Evolutionary conservation across 148 eudicot species (phyloP), one percentile per base, ranked within the genome.

Genomic region (Silene uniflora): DNA sequence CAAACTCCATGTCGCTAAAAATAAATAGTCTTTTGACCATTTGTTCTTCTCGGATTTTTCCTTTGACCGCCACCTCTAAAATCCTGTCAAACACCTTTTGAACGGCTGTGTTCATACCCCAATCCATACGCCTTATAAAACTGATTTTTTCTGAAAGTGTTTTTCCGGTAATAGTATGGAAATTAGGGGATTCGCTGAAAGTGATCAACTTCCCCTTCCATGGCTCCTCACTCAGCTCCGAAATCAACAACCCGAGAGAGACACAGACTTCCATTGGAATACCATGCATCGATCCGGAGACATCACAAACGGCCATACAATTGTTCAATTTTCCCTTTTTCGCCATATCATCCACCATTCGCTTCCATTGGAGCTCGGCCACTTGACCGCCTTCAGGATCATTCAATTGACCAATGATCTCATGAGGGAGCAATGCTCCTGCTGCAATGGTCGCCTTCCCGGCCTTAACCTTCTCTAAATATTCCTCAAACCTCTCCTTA

Each of bases 381-480:
- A 39, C 44, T 39, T 39, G 44, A 39, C 44, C 44, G 10, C 44
- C 44, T 39, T 39, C 44, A 1, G 6, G 25, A 6, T 76, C 86
- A 2, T 62, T 42, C 77, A 84, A 82, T 0, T 72, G 44, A 0
- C 27, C 72, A 3, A 88, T 81, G 3, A 86, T 86, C 75, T 83
- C 84, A 10, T 86, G 89, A 14, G 89, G 89, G 49, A 88, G 83
- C 77, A 88, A 79, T 7, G 88, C 85, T 0, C 91, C 91, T 0
- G 86, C 91, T 14, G 89, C 81, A 27, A 88, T 88, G 0, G 74
- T 88, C 0, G 84, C 81, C 54, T 88, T 78, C 4, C 89, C 89
- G 0, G 35, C 39, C 75, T 79, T 84, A 24, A 86, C 91, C 7
- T 84, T 56, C 72, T 79, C 85, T 22, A 88, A 59, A 58, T 79